Base-by-base conservation (phyloP, 257 asterid species). In the Scutellaria galericulata region DNA sequence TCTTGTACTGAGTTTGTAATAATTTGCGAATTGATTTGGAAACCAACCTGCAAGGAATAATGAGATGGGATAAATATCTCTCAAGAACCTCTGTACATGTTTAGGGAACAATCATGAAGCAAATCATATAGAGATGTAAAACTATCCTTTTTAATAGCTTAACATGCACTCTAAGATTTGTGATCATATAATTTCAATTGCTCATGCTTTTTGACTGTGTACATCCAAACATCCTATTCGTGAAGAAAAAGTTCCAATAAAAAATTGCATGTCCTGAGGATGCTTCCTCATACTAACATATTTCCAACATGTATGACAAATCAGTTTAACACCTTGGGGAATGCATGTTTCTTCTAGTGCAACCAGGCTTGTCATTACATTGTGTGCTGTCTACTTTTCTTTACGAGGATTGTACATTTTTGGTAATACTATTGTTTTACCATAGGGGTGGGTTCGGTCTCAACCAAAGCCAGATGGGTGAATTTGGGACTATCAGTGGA, bases 391-490 rank as follows among this genome's bases (percentile, higher is more conserved):
- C 24, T 66, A 35, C 60, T 24, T 59, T 54, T 59, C 53, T 6
- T 9, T 59, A 24, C 58, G 14, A 13, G 20, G 7, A 70, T 61
- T 13, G 42, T 65, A 72, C 51, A 7, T 51, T 64, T 55, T 70
- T 54, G 22, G 47, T 71, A 50, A 61, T 64, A 45, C 9, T 58
- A 48, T 77, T 78, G n/a, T 82, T 78, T 64, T 73, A 60, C 71
- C 31, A 15, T 70, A 95, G 99, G 82, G 99, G 99, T 64, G 99
- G 99, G 79, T 64, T 81, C 61, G 96, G 97, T 70, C 94, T 90
- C 68, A 80, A 65, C 70, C 83, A 85, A 77, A 85, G 87, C 64
- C 73, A 79, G 57, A 71, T 75, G 77, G 99, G 99, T 12, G 97
- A 81, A 77, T 83, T 77, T 83, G 99, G 99, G 72, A 87, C 96